phyloP scores from a whole-genome alignment of 139 green algal genomes.

The Yamagishiella unicocca region DNA sequence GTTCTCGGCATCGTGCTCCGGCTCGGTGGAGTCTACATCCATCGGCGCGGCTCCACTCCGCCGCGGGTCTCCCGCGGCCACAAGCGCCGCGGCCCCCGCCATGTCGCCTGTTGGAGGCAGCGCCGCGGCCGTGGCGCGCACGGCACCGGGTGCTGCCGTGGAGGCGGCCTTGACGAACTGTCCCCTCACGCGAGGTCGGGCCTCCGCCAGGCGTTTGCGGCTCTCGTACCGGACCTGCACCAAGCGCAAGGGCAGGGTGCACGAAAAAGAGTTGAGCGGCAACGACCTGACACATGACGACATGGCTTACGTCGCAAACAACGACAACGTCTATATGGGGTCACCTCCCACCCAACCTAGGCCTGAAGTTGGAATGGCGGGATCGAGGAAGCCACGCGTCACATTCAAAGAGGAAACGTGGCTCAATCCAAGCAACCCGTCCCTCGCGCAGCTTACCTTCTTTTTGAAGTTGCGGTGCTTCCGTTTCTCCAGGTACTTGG shows the following conservation, averaged over 20 bases:
- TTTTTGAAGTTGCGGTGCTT: slow-evolving; percentile 74
- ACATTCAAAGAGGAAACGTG: too few relatives aligned
- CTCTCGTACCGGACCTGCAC: slow-evolving; percentile 76
- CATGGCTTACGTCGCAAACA: too few relatives aligned
- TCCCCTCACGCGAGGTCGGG: slow-evolving; percentile 68
- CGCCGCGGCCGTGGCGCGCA: not conserved
- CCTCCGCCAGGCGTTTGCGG: slow-evolving; percentile 73
- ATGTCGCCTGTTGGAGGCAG: not conserved
- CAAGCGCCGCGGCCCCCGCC: too few relatives aligned
- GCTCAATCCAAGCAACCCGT: too few relatives aligned
- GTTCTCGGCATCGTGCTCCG: not conserved
- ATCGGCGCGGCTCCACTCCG: not conserved
- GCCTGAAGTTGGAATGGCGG: too few relatives aligned
- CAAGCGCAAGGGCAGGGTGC: not conserved
- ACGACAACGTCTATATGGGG: too few relatives aligned
- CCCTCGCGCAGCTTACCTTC: slow-evolving; percentile 60
- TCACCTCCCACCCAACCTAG: too few relatives aligned
- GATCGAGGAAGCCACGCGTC: too few relatives aligned
- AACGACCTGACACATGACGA: too few relatives aligned
- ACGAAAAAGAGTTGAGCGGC: too few relatives aligned
- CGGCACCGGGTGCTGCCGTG: not conserved
- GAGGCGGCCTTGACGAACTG: slow-evolving; percentile 75
- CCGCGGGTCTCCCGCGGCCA: not conserved
- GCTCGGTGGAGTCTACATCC: too few relatives aligned
- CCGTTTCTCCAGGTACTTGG: slow-evolving; percentile 72